These are phyloP conservation scores for Tulasnella sp. DNA, from an alignment of 768 basidiomycete genomes.

Conservation along the genomic window DNA sequence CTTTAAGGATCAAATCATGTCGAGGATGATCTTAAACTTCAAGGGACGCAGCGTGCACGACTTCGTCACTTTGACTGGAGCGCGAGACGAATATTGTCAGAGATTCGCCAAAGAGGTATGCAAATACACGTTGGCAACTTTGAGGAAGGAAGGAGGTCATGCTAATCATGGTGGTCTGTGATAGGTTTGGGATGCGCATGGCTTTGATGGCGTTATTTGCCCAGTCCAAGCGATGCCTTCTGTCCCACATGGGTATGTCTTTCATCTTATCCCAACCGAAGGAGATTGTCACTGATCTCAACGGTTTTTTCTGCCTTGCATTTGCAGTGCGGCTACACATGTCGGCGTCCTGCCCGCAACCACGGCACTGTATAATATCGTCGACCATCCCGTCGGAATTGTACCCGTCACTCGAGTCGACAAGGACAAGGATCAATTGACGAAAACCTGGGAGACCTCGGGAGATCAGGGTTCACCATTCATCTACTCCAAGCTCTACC, in stretches of 20 bases:
- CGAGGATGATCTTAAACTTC: constrained; percentile 21
- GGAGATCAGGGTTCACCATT: constrained; percentile 44
- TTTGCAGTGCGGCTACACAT: constrained; percentile 27
- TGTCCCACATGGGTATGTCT: constrained; percentile 52
- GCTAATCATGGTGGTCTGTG: too few relatives aligned
- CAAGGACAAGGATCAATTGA: constrained; percentile 44
- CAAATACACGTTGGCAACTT: not conserved
- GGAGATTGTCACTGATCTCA: too few relatives aligned
- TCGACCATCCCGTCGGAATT: constrained; percentile 61
- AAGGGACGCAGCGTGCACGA: constrained; percentile 17
- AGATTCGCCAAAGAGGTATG: constrained; percentile 17
- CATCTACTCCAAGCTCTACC: constrained; percentile 54
- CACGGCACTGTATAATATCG: constrained; percentile 63
- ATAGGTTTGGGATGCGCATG: constrained; percentile 62
- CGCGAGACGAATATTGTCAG: constrained; percentile 16
- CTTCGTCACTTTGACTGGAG: constrained; percentile 19
- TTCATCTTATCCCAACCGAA: not conserved
- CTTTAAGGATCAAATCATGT: constrained; percentile 25
- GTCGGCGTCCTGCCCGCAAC: constrained; percentile 42
- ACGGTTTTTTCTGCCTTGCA: not conserved
- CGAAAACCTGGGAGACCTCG: constrained; percentile 46
- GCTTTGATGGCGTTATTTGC: constrained; percentile 63
- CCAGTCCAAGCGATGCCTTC: constrained; percentile 68
- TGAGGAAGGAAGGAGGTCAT: not conserved
- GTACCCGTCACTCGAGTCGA: constrained; percentile 78